Conservation (phyloP, 768 basidiomycete genomes). For the Russula sp. region DNA sequence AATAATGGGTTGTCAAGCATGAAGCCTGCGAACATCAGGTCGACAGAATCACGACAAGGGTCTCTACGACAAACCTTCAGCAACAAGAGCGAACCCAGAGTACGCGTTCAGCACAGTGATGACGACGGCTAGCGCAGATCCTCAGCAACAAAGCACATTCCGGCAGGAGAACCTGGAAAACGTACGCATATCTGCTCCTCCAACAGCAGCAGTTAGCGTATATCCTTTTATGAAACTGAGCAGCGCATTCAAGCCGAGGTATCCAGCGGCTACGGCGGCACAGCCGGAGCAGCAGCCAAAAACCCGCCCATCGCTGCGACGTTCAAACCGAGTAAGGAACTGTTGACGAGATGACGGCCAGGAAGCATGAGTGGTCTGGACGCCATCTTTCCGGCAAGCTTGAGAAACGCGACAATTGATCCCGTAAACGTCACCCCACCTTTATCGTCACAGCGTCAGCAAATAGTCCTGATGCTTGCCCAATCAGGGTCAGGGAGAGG, state of each 20-base stretch:
- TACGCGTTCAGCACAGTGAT: conserved; percentile 91
- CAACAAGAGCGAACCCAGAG: conserved; percentile 86
- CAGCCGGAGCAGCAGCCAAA: conserved; percentile 61
- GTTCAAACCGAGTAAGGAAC: conserved; percentile 68
- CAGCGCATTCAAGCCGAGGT: conserved; percentile 66
- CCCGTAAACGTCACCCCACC: conserved; percentile 88
- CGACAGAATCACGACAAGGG: conserved; percentile 1
- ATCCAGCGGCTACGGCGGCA: conserved; percentile 76
- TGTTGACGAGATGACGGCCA: conserved; percentile 74
- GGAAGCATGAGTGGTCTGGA: conserved; percentile 71
- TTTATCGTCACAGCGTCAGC: conserved; percentile 31
- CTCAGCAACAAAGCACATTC: conserved; percentile 10
- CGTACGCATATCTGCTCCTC: conserved; percentile 91
- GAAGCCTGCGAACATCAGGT: conserved; percentile 49
- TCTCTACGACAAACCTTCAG: conserved; percentile 55
- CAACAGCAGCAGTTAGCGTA: conserved; percentile 88
- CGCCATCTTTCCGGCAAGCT: conserved; percentile 78
- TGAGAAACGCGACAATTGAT: conserved; percentile 85
- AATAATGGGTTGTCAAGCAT: conserved; percentile 86
- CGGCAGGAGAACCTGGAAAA: conserved; percentile 19
- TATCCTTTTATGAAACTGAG: conserved; percentile 84
- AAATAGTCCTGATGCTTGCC: neutral
- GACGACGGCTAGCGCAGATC: conserved; percentile 60
- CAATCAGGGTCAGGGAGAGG: neutral
- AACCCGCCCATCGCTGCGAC: conserved; percentile 74